Percentiles rank a stretch among this genome's conserved stretches.
Evolutionary conservation across 1,284 basidiomycete genomes (phyloP).

Genomic region (Ganoderma lingzhi): DNA sequence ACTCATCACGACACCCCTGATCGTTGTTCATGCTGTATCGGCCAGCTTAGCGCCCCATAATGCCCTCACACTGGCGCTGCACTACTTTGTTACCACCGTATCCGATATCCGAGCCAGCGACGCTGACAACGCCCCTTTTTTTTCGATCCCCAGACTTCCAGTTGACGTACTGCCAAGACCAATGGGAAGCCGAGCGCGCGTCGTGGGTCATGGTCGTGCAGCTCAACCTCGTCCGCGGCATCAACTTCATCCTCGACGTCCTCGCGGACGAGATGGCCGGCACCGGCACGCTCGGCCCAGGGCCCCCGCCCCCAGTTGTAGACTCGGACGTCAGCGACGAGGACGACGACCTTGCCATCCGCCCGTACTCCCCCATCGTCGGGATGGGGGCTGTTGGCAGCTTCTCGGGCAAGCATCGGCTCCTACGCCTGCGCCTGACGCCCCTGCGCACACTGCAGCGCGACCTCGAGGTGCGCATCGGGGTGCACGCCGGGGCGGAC

Average conservation of each 20-base stretch:
- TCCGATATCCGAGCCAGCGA: background rate
- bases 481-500: slow-evolving; percentile 54
- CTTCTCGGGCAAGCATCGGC: slow-evolving; percentile 68
- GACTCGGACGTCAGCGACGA: slow-evolving; percentile 32
- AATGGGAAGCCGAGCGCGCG: slow-evolving; percentile 72
- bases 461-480: slow-evolving; percentile 67
- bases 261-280: slow-evolving; percentile 62
- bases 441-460: slow-evolving; percentile 64
- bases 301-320: slow-evolving; percentile 7
- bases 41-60: too few relatives aligned
- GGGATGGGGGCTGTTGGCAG: slow-evolving; percentile 9
- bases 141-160: slow-evolving; percentile 64
- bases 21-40: too few relatives aligned
- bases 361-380: background rate
- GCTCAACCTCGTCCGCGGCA: slow-evolving; percentile 77
- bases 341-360: slow-evolving; percentile 5
- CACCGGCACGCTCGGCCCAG: background rate
- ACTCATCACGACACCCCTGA: background rate
- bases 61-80: too few relatives aligned
- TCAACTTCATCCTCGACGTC: slow-evolving; percentile 64
- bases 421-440: slow-evolving; percentile 63
- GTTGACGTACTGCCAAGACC: slow-evolving; percentile 67
- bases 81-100: background rate
- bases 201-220: slow-evolving; percentile 81
- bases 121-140: background rate